Conservation (phyloP, 2,329 filamentous ascomycete species). For the Stagonosporopsis tanaceti region DNA sequence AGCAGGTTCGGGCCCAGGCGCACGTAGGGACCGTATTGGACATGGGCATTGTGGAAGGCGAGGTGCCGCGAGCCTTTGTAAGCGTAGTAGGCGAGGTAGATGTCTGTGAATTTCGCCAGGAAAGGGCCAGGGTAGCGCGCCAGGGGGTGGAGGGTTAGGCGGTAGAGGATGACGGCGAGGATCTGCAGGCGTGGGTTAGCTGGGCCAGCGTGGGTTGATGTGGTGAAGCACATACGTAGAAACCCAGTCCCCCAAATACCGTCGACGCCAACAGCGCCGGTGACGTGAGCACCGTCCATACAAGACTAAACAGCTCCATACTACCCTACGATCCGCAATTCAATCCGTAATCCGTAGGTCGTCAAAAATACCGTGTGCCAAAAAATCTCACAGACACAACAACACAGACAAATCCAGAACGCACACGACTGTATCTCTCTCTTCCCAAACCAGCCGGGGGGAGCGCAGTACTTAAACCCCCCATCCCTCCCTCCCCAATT, state of each 20-base stretch:
- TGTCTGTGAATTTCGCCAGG: conserved; percentile 49
- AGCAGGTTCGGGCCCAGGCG: conserved; percentile 80
- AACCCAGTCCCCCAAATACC: conserved; percentile 31
- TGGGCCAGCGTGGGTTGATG: neutral
- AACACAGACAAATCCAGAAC: neutral
- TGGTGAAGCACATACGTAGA: conserved; percentile 32
- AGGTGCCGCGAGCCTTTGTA: conserved; percentile 78
- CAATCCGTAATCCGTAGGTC: neutral
- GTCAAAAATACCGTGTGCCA: neutral
- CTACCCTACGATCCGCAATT: neutral
- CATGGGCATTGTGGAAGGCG: conserved; percentile 74
- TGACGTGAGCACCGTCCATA: conserved; percentile 31
- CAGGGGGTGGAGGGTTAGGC: conserved; percentile 54
- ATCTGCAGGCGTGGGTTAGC: conserved; percentile 31
- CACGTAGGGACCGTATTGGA: conserved; percentile 74
- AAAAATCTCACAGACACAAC: neutral
- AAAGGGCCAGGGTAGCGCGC: conserved; percentile 54
- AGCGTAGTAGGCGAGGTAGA: conserved; percentile 67
- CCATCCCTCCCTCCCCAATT: too few relatives aligned
- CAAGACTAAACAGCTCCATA: conserved; percentile 34
- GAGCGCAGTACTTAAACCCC: neutral
- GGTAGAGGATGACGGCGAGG: conserved; percentile 45
- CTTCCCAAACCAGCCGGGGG: neutral
- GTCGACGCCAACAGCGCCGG: conserved; percentile 37
- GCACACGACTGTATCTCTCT: neutral